Conservation (phyloP, 345 rosid genomes). For the Linum lewisii region DNA sequence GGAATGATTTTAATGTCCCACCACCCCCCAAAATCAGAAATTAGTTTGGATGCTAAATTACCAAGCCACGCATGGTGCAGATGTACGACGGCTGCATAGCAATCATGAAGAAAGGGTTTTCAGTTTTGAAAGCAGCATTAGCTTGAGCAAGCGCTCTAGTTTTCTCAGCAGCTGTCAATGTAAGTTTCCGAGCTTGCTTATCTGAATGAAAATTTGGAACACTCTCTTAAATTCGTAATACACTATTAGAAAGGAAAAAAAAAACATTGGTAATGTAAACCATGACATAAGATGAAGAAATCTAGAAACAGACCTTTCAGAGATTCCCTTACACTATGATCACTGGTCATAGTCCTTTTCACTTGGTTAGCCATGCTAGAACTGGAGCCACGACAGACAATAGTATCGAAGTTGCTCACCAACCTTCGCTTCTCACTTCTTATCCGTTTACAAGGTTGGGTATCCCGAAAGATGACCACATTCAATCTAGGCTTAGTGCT, state of each 20-base stretch:
- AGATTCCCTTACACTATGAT: not conserved
- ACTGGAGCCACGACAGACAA: not conserved
- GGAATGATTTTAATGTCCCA: not conserved
- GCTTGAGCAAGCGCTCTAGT: not conserved
- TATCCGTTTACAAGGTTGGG: slow-evolving; percentile 6
- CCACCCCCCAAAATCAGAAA: not conserved
- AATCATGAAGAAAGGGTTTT: slow-evolving; percentile 13
- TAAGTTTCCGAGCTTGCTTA: not conserved
- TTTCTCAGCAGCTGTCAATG: not conserved
- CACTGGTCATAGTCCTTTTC: not conserved
- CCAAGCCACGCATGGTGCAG: not conserved
- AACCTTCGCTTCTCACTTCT: not conserved
- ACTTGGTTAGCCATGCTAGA: not conserved
- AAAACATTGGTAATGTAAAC: not conserved
- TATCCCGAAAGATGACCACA: not conserved
- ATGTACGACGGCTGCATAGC: slow-evolving; percentile 8
- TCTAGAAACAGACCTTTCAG: not conserved
- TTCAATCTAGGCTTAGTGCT: not conserved
- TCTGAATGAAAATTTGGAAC: not conserved
- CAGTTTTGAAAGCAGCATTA: slow-evolving; percentile 2
- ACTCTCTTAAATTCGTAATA: not conserved
- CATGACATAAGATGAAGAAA: not conserved
- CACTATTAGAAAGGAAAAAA: not conserved
- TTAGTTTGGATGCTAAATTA: slow-evolving; percentile 3
- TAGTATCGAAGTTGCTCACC: not conserved